Evolutionary conservation across 108 stramenopile genomes (phyloP).

Genomic region (Cyclotella choctawhatcheeana): DNA sequence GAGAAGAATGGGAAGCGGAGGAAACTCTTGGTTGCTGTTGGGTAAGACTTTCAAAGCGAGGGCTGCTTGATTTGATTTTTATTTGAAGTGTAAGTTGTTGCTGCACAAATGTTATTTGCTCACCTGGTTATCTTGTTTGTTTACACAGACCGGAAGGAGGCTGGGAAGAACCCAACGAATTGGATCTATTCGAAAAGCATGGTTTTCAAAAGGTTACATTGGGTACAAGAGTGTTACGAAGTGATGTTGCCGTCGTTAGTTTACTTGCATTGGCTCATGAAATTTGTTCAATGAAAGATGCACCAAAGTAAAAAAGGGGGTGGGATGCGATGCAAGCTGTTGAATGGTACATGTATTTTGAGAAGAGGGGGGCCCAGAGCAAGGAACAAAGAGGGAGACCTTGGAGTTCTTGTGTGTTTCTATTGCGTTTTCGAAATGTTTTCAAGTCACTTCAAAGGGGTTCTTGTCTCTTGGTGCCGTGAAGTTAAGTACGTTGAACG

Average conservation of each 20-base stretch:
- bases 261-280: constrained; percentile 88
- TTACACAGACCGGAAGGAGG: constrained; percentile 87
- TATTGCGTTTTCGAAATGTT: too few species aligned
- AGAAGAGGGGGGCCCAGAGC: too few species aligned
- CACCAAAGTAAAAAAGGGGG: too few species aligned
- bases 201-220: constrained; percentile 88
- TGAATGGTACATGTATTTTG: too few species aligned
- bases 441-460: too few species aligned
- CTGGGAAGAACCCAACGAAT: constrained; percentile 89
- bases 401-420: too few species aligned
- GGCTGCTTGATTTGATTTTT: not conserved
- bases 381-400: too few species aligned
- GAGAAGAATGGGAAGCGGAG: constrained; percentile 29
- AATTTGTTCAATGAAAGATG: too few species aligned
- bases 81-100: too few species aligned
- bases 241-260: constrained; percentile 89
- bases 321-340: too few species aligned
- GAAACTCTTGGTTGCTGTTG: constrained; percentile 75
- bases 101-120: not conserved
- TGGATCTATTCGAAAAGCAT: constrained; percentile 64
- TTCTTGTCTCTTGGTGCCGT: not conserved
- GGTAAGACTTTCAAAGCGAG: too few species aligned
- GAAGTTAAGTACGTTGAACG: too few species aligned
- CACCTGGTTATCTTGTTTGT: not conserved
- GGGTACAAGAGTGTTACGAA: constrained; percentile 82